Conservation (phyloP, 306 rosid genomes). For the Glycine soja region DNA sequence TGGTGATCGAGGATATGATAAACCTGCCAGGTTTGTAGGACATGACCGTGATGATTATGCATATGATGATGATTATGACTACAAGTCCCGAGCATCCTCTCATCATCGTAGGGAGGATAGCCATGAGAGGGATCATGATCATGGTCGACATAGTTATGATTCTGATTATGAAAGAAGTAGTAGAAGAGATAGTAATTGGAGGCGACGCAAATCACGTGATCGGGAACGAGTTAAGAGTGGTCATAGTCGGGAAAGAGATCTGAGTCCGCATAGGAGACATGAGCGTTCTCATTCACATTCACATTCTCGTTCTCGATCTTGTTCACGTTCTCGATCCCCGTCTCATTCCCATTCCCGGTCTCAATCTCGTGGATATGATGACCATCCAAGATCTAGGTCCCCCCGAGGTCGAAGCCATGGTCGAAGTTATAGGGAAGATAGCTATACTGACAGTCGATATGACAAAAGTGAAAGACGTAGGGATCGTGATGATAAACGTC, state of each 20-base stretch:
- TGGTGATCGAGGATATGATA: constrained; percentile 76
- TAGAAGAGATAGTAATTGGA: constrained; percentile 81
- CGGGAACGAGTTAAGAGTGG: constrained; percentile 77
- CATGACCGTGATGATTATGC: constrained; percentile 78
- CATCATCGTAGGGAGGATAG: constrained; percentile 86
- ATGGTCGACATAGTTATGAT: constrained; percentile 80
- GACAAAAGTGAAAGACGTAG: constrained; percentile 84
- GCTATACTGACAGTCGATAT: constrained; percentile 68
- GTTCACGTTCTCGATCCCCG: constrained; percentile 37
- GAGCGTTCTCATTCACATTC: constrained; percentile 63
- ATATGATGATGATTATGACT: constrained; percentile 84
- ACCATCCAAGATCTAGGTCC: constrained; percentile 80
- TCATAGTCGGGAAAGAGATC: constrained; percentile 75
- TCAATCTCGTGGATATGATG: constrained; percentile 83
- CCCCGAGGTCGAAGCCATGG: constrained; percentile 89
- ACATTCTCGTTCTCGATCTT: constrained; percentile 52
- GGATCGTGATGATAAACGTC: constrained; percentile 86
- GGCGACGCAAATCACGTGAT: constrained; percentile 78
- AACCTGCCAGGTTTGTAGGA: constrained; percentile 68
- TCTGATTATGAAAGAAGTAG: constrained; percentile 89
- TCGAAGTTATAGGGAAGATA: constrained; percentile 84
- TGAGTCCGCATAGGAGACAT: constrained; percentile 74
- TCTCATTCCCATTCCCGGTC: constrained; percentile 70
- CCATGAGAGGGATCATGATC: constrained; percentile 80
- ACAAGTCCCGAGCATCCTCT: constrained; percentile 63